phyloP scores from a whole-genome alignment of 345 rosid genomes.

The Populus nigra region DNA sequence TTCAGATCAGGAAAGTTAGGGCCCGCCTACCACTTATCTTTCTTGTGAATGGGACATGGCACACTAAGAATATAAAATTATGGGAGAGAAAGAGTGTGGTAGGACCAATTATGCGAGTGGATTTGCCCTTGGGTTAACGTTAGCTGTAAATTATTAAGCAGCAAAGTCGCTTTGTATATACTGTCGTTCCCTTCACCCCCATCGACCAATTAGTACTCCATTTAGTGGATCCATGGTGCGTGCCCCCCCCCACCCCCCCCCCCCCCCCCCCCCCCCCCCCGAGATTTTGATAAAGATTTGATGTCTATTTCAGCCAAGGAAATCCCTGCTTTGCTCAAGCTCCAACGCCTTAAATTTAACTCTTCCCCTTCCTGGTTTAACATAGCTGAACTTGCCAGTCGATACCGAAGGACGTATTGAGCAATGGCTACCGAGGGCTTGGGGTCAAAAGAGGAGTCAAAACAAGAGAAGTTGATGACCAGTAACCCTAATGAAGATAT shows the following conservation, averaged over 20 bases:
- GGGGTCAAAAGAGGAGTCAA: slow-evolving; percentile 31
- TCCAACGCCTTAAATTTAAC: background rate
- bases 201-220: slow-evolving; percentile 13
- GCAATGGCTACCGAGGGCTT: background rate
- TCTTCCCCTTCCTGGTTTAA: background rate
- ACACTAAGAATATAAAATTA: background rate
- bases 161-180: background rate
- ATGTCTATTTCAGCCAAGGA: slow-evolving; percentile 7
- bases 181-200: background rate
- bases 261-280: too few species aligned
- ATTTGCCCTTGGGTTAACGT: background rate
- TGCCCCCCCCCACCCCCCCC: too few species aligned
- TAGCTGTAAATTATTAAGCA: slow-evolving; percentile 4
- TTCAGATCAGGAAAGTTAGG: background rate
- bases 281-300: background rate
- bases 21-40: background rate
- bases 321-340: slow-evolving; percentile 5
- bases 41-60: slow-evolving; percentile 4
- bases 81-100: background rate
- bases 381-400: background rate
- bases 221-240: slow-evolving; percentile 17
- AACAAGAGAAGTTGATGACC: slow-evolving; percentile 38
- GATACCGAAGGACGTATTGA: background rate
- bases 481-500: slow-evolving; percentile 24
- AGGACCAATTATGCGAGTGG: slow-evolving; percentile 10